phyloP scores from a whole-genome alignment of 2,329 filamentous ascomycete genomes.

The Trichoderma endophyticum region DNA sequence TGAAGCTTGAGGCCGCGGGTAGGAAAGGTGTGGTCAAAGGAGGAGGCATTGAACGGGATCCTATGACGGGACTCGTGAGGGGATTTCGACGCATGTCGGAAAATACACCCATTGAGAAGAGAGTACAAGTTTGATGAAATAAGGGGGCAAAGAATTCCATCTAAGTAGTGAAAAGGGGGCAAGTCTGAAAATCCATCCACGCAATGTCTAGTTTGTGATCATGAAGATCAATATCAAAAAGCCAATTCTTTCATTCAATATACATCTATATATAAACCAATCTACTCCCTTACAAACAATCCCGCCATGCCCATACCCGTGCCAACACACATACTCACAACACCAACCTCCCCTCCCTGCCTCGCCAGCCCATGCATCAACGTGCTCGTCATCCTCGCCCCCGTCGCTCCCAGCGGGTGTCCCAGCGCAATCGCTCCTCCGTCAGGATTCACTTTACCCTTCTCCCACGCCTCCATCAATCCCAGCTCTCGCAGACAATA shows the following conservation, averaged over 20 bases:
- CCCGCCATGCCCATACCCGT: constrained; percentile 77
- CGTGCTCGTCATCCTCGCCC: constrained; percentile 75
- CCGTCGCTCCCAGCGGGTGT: constrained; percentile 86
- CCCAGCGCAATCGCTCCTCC: constrained; percentile 93
- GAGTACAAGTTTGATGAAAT: neutral
- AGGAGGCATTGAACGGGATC: constrained; percentile 40
- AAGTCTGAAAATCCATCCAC: neutral
- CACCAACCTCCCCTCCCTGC: constrained; percentile 71
- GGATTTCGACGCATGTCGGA: constrained; percentile 23
- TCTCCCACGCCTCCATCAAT: constrained; percentile 58
- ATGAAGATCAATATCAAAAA: neutral
- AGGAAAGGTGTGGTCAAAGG: constrained; percentile 41
- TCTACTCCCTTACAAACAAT: constrained; percentile 61
- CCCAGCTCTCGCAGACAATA: constrained; percentile 71
- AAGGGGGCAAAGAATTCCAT: neutral
- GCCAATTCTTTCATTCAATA: neutral
- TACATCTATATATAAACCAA: neutral
- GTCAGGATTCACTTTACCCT: constrained; percentile 79
- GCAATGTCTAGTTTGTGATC: neutral
- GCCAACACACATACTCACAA: constrained; percentile 87
- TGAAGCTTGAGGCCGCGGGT: constrained; percentile 16
- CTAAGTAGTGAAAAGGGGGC: neutral
- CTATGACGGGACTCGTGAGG: constrained; percentile 38
- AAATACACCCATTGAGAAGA: neutral
- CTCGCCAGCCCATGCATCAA: constrained; percentile 64